Percentiles rank a stretch among this genome's conserved stretches.
Conservation (phyloP, 73 alveolate genomes). For the Symbiodinium pilosum region DNA sequence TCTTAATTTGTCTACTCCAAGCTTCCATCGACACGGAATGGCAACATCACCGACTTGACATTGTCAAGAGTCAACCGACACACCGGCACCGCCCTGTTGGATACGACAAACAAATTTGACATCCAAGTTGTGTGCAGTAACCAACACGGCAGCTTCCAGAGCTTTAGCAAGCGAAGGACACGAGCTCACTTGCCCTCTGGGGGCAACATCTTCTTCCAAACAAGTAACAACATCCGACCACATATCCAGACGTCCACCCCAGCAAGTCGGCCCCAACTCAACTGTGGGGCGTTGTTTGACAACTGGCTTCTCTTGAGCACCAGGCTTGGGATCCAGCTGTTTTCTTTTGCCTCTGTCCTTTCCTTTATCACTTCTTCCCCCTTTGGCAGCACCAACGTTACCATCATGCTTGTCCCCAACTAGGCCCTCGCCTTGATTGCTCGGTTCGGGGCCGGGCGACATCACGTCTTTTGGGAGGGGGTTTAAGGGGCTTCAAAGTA, state of each 20-base stretch:
- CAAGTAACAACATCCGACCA: neutral
- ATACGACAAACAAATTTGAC: neutral
- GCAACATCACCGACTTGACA: neutral
- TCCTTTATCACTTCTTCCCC: neutral
- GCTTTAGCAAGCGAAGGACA: neutral
- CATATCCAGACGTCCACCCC: neutral
- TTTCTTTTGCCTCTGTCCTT: neutral
- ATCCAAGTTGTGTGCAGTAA: neutral
- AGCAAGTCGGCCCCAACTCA: neutral
- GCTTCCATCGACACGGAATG: neutral
- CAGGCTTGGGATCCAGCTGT: too few species aligned
- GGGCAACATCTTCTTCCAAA: neutral
- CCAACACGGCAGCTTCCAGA: neutral
- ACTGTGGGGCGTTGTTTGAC: neutral
- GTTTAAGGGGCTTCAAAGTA: neutral
- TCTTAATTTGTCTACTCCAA: too few species aligned
- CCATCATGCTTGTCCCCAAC: neutral
- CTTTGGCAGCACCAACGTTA: neutral
- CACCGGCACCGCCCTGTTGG: neutral
- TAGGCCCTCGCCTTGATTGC: neutral
- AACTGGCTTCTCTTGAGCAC: too few species aligned
- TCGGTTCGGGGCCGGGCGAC: neutral
- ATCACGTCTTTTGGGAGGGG: neutral
- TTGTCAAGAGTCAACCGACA: neutral
- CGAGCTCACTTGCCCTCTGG: neutral